These are phyloP conservation scores for Apocynum venetum DNA, from an alignment of 257 asterid species.

Conservation along the genomic window DNA sequence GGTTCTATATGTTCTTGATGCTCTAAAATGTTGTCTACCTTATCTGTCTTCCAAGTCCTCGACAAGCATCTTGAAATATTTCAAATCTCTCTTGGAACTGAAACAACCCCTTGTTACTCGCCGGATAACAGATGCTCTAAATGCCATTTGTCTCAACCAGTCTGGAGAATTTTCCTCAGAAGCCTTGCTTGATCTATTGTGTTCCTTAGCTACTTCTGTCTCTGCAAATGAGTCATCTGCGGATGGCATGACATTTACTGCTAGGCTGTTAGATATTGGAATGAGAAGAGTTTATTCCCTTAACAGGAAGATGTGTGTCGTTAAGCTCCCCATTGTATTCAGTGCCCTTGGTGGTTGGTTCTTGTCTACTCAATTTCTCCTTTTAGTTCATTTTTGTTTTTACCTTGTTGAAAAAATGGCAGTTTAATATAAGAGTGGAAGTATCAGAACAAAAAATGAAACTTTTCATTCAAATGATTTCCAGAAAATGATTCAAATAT, in stretches of 20 bases:
- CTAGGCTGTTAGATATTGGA: conserved; percentile 81
- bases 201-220: conserved; percentile 59
- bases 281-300: conserved; percentile 64
- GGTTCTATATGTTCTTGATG: conserved; percentile 76
- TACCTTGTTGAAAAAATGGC: not conserved
- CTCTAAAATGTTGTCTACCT: conserved; percentile 70
- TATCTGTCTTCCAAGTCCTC: conserved; percentile 60
- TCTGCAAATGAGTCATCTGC: conserved; percentile 63
- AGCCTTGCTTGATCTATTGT: conserved; percentile 60
- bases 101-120: conserved; percentile 62
- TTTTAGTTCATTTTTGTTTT: not conserved
- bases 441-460: not conserved
- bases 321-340: conserved; percentile 75
- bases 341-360: conserved; percentile 64
- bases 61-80: conserved; percentile 56
- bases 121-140: conserved; percentile 64
- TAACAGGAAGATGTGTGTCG: conserved; percentile 67
- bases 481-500: not conserved
- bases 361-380: not conserved
- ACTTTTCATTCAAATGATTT: not conserved
- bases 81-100: conserved; percentile 69
- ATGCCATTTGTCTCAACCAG: conserved; percentile 61
- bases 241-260: conserved; percentile 73
- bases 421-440: not conserved
- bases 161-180: conserved; percentile 62